Conservation (phyloP, 2,329 filamentous ascomycete genomes). For the Lecanosticta acicola region DNA sequence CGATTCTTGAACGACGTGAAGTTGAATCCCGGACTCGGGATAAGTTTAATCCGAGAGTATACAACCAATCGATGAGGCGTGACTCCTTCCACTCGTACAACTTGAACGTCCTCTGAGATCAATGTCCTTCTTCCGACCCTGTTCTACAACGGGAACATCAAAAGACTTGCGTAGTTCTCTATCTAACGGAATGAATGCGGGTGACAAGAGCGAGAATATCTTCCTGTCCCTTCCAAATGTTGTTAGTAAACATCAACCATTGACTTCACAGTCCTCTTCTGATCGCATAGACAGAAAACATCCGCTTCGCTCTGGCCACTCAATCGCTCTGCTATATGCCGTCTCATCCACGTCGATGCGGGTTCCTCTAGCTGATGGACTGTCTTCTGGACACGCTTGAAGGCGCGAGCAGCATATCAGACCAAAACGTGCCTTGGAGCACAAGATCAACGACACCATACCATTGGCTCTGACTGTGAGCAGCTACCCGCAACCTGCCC, state of each 20-base stretch:
- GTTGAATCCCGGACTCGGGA: no score
- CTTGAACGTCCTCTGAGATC: no score
- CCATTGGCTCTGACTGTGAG: constrained; percentile 75
- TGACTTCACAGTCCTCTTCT: not conserved
- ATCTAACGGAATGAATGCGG: no score
- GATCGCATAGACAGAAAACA: constrained; percentile 38
- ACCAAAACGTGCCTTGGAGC: constrained; percentile 92
- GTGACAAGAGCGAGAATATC: no score
- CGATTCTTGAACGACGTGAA: no score
- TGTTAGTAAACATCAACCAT: constrained; percentile 38
- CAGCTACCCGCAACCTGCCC: constrained; percentile 79
- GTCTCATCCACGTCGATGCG: constrained; percentile 88
- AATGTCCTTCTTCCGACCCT: no score
- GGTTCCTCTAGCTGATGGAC: constrained; percentile 81
- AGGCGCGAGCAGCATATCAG: constrained; percentile 75
- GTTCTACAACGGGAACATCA: no score
- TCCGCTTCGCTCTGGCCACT: constrained; percentile 56
- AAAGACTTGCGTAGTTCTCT: no score
- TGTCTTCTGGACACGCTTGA: constrained; percentile 93
- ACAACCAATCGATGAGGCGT: no score
- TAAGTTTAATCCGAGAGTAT: no score
- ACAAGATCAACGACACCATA: constrained; percentile 61
- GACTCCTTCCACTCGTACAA: no score
- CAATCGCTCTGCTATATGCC: constrained; percentile 98
- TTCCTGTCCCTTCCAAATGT: constrained; percentile 49